A percentile compares a stretch with the other conserved stretches of the same genome.
Conservation (phyloP, 106 monocot species). For the Dendrobium officinale region DNA sequence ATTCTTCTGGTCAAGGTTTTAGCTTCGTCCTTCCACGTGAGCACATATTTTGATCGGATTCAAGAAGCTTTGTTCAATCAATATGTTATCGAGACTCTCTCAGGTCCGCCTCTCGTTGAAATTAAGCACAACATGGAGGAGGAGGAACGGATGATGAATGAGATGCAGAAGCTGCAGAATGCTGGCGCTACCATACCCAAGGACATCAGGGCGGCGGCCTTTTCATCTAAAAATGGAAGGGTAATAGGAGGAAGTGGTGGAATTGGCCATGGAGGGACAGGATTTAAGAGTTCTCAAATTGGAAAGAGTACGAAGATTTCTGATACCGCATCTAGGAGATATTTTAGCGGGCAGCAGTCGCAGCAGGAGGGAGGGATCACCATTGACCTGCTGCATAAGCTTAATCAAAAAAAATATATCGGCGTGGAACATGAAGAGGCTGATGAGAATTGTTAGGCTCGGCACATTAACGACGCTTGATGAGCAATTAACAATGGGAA, state of each 20-base stretch:
- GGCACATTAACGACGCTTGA: conserved; percentile 57
- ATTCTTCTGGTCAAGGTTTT: conserved; percentile 59
- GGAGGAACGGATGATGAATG: conserved; percentile 42
- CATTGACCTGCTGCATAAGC: conserved; percentile 53
- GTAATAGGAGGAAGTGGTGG: conserved; percentile 8
- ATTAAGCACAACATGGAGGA: conserved; percentile 34
- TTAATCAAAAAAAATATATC: conserved; percentile 83
- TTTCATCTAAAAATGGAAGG: conserved; percentile 17
- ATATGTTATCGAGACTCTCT: conserved; percentile 82
- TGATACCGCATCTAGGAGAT: conserved; percentile 13
- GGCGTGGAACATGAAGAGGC: conserved; percentile 89
- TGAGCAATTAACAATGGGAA: conserved; percentile 29
- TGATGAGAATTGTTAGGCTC: conserved; percentile 66
- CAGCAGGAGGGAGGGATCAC: conserved; percentile 46
- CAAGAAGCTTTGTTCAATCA: conserved; percentile 88
- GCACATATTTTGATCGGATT: conserved; percentile 84
- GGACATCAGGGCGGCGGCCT: conserved; percentile 35
- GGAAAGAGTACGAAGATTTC: conserved; percentile 37
- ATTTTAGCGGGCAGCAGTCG: conserved; percentile 1
- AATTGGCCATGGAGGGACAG: background rate
- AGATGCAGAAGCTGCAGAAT: conserved; percentile 49
- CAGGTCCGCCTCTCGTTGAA: conserved; percentile 64
- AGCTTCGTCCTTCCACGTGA: conserved; percentile 87
- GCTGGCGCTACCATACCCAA: conserved; percentile 46
- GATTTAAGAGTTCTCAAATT: conserved; percentile 15